Base-by-base conservation (phyloP, 2,329 filamentous ascomycete species). In the Blastomyces parvus region DNA sequence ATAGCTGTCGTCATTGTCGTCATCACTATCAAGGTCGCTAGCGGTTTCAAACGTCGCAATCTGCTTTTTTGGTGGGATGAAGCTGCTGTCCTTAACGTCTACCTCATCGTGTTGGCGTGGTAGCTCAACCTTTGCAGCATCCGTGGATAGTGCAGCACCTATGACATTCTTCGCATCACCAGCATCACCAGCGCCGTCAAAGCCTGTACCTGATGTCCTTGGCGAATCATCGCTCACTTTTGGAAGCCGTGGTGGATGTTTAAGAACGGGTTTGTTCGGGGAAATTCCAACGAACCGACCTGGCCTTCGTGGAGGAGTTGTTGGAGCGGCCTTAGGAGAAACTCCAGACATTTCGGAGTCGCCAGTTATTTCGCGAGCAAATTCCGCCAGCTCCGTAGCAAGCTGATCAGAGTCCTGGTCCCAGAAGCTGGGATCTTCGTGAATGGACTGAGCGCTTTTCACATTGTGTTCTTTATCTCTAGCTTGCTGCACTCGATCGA, bases 1-100 rank as follows among this genome's bases (percentile, higher is more conserved):
- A 70, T 84, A 86, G 55, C 83, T 82, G 27, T 71, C 74, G n/a
- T 80, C 80, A 25, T 77, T 76, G 25, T 79, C 77, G 11, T 79
- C 77, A 27, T 78, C 76, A 13, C 67, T 66, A 4, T 64, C 63
- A 22, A 38, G 27, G 9, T 53, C 53, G 36, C 61, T 58, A 57
- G 42, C 46, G 14, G 61, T 44, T 14, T 65, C 64, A 30, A 60
- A 60, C 8, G 60, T 46, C 17, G 58, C 58, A 19, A 17, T n/a
- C 7, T 46, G 58, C 22, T 59, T 59, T n/a, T 59, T 48, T 36
- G n/a, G 36, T n/a, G 38, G 33, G 38, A 38, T 22, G 9, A 14
- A 33, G 38, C 6, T 48, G 40, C 14, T n/a, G 7, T 19, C 33
- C 8, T 30, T 48, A 17, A 62, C n/a, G 19, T 62, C 52, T 19